These are phyloP conservation scores for Ramaria sp. DNA, from an alignment of 768 basidiomycete genomes.

Conservation along the genomic window DNA sequence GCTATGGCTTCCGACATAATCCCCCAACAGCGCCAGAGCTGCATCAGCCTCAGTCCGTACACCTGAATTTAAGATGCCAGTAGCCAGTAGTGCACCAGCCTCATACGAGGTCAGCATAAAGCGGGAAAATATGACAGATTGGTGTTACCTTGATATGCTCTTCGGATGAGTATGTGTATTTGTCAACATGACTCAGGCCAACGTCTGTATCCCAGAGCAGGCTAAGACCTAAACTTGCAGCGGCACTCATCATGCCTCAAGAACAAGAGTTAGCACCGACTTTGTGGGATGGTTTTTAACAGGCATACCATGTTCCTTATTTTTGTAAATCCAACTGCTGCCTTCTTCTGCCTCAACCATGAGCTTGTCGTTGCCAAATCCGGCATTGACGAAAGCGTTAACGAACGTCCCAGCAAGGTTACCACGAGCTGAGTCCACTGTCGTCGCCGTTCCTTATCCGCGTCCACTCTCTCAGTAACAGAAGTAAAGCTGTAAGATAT, in stretches of 20 bases:
- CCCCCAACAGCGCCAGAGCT: conserved; percentile 80
- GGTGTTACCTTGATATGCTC: conserved; percentile 79
- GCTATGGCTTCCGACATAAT: conserved; percentile 83
- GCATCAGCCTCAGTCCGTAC: conserved; percentile 91
- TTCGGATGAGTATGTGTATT: conserved; percentile 92
- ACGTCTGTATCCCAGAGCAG: conserved; percentile 94
- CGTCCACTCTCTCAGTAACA: background rate
- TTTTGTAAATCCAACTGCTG: conserved; percentile 98
- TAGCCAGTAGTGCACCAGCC: conserved; percentile 92
- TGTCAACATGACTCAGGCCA: conserved; percentile 90
- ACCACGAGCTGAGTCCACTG: conserved; percentile 86
- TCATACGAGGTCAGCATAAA: conserved; percentile 16
- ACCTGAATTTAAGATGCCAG: conserved; percentile 81
- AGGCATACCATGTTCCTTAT: conserved; percentile 85
- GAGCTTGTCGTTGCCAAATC: conserved; percentile 96
- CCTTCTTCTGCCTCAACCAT: conserved; percentile 97
- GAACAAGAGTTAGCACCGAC: background rate
- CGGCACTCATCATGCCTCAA: conserved; percentile 89
- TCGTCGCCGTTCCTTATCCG: conserved; percentile 60
- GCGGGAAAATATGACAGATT: background rate
- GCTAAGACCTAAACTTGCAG: conserved; percentile 87
- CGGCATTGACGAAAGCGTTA: conserved; percentile 97
- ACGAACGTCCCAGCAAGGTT: conserved; percentile 97
- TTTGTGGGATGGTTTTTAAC: background rate
- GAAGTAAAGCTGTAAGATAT: background rate